A percentile compares a stretch with the other conserved stretches of the same genome.
Conservation (phyloP, 768 basidiomycete genomes). For the Tubosaeta sp. region DNA sequence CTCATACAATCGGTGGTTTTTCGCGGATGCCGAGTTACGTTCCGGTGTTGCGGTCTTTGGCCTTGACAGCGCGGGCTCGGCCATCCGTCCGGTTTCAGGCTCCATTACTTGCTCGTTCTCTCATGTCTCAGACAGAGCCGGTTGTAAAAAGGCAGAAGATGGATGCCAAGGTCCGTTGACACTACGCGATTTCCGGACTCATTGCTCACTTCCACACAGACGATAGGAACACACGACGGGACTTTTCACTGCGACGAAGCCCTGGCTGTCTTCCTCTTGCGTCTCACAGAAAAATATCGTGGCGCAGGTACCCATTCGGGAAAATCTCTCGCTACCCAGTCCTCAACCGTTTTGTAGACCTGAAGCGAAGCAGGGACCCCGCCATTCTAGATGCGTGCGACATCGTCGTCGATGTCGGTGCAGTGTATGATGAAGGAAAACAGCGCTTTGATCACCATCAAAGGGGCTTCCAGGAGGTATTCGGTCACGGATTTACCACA, state of each 20-base stretch:
- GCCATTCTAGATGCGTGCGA: slow-evolving; percentile 72
- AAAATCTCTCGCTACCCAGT: neutral
- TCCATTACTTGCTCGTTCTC: neutral
- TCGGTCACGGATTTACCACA: slow-evolving; percentile 82
- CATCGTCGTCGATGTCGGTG: slow-evolving; percentile 96
- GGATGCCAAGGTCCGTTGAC: slow-evolving; percentile 34
- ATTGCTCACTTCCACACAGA: slow-evolving; percentile 34
- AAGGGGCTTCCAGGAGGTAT: slow-evolving; percentile 84
- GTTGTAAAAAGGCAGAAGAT: slow-evolving; percentile 42
- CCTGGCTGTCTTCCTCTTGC: slow-evolving; percentile 85
- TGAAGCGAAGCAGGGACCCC: slow-evolving; percentile 74
- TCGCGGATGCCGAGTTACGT: neutral
- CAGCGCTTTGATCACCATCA: slow-evolving; percentile 96
- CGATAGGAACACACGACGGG: slow-evolving; percentile 92
- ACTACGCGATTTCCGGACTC: neutral
- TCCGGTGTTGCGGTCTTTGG: neutral
- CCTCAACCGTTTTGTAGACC: slow-evolving; percentile 33
- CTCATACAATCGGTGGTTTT: neutral
- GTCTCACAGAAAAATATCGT: slow-evolving; percentile 68
- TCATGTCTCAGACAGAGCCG: slow-evolving; percentile 25
- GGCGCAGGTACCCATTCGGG: slow-evolving; percentile 55
- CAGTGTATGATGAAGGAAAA: slow-evolving; percentile 75
- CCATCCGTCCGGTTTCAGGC: slow-evolving; percentile 1
- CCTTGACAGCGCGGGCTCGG: neutral
- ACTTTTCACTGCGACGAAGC: slow-evolving; percentile 98